phyloP scores from a whole-genome alignment of 768 basidiomycete genomes.

The Cystofilobasidium ferigula region DNA sequence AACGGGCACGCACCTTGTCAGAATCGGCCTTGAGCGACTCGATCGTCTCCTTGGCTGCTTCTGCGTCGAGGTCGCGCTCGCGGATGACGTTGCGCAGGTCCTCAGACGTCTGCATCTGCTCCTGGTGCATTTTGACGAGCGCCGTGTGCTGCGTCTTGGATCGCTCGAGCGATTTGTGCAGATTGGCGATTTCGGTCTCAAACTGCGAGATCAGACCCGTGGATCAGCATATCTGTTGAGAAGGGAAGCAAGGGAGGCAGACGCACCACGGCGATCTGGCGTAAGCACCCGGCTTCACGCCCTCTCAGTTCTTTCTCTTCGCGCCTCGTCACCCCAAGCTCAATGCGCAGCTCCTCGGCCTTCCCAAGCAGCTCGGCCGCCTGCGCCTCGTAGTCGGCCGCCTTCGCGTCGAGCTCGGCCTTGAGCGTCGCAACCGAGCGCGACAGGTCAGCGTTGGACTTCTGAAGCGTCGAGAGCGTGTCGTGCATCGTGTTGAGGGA shows the following conservation, averaged over 20 bases:
- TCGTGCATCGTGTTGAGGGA: constrained; percentile 13
- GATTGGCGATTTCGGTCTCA: constrained; percentile 18
- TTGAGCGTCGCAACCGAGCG: constrained; percentile 13
- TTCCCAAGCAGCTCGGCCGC: constrained; percentile 7
- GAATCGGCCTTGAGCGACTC: constrained; percentile 9
- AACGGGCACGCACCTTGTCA: constrained; percentile 2
- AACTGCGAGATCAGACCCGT: constrained; percentile 4
- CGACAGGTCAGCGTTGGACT: constrained; percentile 16
- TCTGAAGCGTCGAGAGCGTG: neutral
- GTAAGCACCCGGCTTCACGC: constrained; percentile 4
- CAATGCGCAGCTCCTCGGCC: constrained; percentile 16
- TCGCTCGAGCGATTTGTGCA: constrained; percentile 15
- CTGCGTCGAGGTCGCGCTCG: constrained; percentile 11
- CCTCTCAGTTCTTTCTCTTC: constrained; percentile 23
- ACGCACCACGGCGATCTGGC: constrained; percentile 19
- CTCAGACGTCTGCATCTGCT: constrained; percentile 20
- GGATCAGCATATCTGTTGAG: no score
- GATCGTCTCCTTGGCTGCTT: constrained; percentile 9
- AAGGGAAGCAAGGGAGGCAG: neutral
- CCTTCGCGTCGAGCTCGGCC: constrained; percentile 18
- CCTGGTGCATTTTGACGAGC: constrained; percentile 18
- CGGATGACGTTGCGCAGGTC: constrained; percentile 17
- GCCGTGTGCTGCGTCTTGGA: constrained; percentile 9
- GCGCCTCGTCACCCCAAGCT: constrained; percentile 2
- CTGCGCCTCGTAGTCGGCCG: constrained; percentile 17